Base-by-base conservation (phyloP, 1,284 basidiomycete species). In the Singerocomus rubriflavus region DNA sequence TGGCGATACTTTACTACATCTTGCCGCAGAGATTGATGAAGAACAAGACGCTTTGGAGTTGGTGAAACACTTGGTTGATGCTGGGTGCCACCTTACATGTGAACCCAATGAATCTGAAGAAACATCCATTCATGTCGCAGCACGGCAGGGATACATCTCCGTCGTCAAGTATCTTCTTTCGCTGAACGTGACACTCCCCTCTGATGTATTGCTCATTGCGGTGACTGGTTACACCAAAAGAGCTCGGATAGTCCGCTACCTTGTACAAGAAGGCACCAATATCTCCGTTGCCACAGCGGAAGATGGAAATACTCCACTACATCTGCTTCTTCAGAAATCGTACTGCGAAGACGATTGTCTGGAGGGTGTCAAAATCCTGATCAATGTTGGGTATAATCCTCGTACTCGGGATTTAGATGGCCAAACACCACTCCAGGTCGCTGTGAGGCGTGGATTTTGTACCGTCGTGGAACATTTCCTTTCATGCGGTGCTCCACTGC, bases 1-100 rank as follows among this genome's bases (percentile, higher is more conserved):
- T 5, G 53, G 48, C 0, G 27, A 50, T n/a, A 56, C 44, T 1
- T 14, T 59, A 31, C 25, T 61, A 1, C 57, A 58, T 35, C 2
- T 38, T 6, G 46, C 38, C 14, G 45, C 17, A 1, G 10, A 0
- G 1, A 5, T 42, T 17, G 0, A 25, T 3, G 2, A 7, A 1
- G 47, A 46, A 21, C 8, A 29, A 0, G 34, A 38, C 0, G 26
- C 38, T 5, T 37, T 57, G 38, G 29, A 43, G 6, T n/a, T 52
- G 12, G 12, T 6, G 1, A 31, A 46, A n/a, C 2, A 12, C 1
- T 30, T 57, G 6, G 46, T 46, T 5, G 6, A 21, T 7, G 27
- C 39, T 21, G 57, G 56, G 6, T 52, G 46, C 10, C 34, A 0
- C 8, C 39, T 21, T 21, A 21, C 47, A 0, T 10, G 6, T 13